A percentile compares a stretch with the other conserved stretches of the same genome.
phyloP scores from a whole-genome alignment of 192 early-diverging fungal species.

The Neocallimastix lanati region DNA sequence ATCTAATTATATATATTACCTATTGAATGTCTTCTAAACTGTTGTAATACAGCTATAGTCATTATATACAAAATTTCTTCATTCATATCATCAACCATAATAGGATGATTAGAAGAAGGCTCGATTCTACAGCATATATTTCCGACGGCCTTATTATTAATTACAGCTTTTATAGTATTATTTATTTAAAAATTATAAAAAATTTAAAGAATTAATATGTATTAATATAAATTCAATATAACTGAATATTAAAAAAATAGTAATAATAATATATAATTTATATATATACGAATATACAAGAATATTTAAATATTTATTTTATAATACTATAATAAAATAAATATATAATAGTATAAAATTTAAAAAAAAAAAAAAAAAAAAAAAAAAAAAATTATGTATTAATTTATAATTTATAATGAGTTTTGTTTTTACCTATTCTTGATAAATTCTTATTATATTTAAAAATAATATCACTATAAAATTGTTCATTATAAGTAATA shows the following conservation, averaged over 20 bases:
- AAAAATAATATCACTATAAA: background rate
- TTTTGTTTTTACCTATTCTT: background rate
- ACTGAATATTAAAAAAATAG: too few species aligned
- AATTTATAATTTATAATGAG: too few species aligned
- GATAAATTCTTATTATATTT: background rate
- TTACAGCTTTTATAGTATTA: background rate
- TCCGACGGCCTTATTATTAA: background rate
- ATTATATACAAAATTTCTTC: background rate
- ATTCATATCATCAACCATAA: background rate
- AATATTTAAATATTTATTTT: too few species aligned
- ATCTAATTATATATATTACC: background rate
- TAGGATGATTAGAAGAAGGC: background rate
- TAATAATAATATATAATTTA: too few species aligned
- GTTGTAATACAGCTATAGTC: background rate
- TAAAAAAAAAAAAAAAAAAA: too few species aligned
- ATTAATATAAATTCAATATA: too few species aligned
- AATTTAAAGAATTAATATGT: too few species aligned
- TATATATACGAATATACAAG: too few species aligned
- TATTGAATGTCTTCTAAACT: background rate
- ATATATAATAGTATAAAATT: too few species aligned
- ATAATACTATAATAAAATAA: too few species aligned
- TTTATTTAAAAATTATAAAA: too few species aligned
- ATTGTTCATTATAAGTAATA: background rate
- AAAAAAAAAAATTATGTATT: too few species aligned
- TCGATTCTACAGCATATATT: background rate